phyloP scores from a whole-genome alignment of 2,329 filamentous ascomycete species.

The Kalaharituber pfeilii region DNA sequence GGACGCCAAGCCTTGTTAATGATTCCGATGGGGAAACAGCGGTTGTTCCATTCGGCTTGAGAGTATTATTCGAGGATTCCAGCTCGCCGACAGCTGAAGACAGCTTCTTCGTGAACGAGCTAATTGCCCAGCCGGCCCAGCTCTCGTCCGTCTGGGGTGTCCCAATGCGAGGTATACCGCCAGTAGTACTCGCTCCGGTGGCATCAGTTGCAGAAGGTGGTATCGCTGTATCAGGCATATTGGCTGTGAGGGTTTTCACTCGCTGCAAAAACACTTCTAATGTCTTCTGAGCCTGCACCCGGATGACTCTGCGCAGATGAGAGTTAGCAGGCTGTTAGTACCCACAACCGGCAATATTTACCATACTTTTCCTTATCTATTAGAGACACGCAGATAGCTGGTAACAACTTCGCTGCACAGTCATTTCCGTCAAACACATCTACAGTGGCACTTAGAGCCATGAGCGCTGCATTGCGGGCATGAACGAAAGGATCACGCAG shows the following conservation, averaged over 20 bases:
- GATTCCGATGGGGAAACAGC: constrained; percentile 28
- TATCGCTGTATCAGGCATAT: constrained; percentile 63
- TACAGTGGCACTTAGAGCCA: constrained; percentile 68
- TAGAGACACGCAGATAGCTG: not conserved
- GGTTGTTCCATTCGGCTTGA: constrained; percentile 30
- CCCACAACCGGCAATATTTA: not conserved
- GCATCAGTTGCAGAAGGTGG: constrained; percentile 42
- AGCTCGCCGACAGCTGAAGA: constrained; percentile 76
- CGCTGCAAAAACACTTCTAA: constrained; percentile 71
- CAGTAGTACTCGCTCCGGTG: constrained; percentile 28
- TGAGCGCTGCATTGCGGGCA: constrained; percentile 70
- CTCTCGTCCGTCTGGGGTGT: constrained; percentile 53
- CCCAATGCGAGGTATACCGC: constrained; percentile 51
- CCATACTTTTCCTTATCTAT: not conserved
- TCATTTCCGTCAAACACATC: constrained; percentile 85
- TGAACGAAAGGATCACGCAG: constrained; percentile 89
- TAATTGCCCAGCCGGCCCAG: constrained; percentile 97
- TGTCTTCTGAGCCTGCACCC: constrained; percentile 80
- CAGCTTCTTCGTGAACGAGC: constrained; percentile 91
- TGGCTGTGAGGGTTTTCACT: constrained; percentile 58
- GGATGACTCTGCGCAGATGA: constrained; percentile 41
- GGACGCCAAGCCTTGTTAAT: constrained; percentile 30
- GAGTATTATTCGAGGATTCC: constrained; percentile 38
- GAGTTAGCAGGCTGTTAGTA: not conserved
- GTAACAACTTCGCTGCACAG: constrained; percentile 45